Conservation (phyloP, 306 rosid genomes). For the Acacia acuminata region DNA sequence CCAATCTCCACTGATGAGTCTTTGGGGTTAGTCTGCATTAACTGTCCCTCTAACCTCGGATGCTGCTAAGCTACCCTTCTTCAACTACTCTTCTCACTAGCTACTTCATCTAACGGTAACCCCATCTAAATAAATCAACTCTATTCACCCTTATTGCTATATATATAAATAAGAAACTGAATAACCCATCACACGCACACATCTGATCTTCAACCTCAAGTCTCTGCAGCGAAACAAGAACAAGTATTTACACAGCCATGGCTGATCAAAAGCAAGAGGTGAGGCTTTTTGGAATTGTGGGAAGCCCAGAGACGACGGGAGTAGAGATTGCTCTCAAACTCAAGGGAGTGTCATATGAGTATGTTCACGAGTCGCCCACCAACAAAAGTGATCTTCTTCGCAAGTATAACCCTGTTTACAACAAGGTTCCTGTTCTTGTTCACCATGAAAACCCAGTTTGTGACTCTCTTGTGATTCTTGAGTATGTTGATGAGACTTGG, state of each 20-base stretch:
- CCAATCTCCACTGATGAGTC: not conserved
- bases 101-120: not conserved
- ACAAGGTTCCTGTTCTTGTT: slow-evolving; percentile 45
- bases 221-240: not conserved
- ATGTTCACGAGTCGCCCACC: slow-evolving; percentile 32
- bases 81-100: not conserved
- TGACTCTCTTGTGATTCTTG: slow-evolving; percentile 45
- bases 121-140: not conserved
- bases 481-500: slow-evolving; percentile 49
- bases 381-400: slow-evolving; percentile 41
- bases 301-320: slow-evolving; percentile 44
- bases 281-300: slow-evolving; percentile 37
- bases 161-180: not conserved
- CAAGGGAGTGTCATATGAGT: slow-evolving; percentile 38
- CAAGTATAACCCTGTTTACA: slow-evolving; percentile 42
- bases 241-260: not conserved
- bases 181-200: not conserved
- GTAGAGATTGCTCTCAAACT: slow-evolving; percentile 44
- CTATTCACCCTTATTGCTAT: not conserved
- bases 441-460: slow-evolving; percentile 40
- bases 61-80: not conserved
- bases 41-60: not conserved
- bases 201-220: not conserved
- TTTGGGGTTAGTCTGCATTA: not conserved
- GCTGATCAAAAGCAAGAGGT: slow-evolving; percentile 26